phyloP scores from a whole-genome alignment of 2,329 filamentous ascomycete species.

The Ceratocystis lukuohia region DNA sequence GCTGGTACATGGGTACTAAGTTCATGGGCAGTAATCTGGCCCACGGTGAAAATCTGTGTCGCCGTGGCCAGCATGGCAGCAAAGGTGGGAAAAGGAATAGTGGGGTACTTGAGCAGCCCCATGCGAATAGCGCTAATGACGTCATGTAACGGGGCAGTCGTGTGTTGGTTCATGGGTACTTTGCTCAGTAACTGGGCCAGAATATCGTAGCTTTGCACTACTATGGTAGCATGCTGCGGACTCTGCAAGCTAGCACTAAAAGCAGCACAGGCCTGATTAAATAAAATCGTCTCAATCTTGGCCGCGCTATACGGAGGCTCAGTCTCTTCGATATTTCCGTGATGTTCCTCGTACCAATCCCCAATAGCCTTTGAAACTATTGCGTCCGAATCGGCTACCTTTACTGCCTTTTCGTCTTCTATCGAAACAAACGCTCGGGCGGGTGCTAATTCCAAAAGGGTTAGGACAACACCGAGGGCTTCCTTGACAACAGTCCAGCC shows the following conservation, averaged over 20 bases:
- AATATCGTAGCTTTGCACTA: slow-evolving; percentile 46
- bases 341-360: slow-evolving; percentile 55
- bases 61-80: slow-evolving; percentile 40
- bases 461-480: slow-evolving; percentile 37
- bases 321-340: slow-evolving; percentile 52
- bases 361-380: slow-evolving; percentile 48
- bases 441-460: slow-evolving; percentile 50
- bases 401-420: slow-evolving; percentile 20
- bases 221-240: slow-evolving; percentile 32
- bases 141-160: slow-evolving; percentile 6
- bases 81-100: slow-evolving; percentile 44
- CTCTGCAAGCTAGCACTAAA: slow-evolving; percentile 35
- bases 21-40: slow-evolving; percentile 25
- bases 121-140: slow-evolving; percentile 27
- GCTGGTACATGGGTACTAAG: slow-evolving; percentile 51
- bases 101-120: slow-evolving; percentile 32
- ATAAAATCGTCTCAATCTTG: slow-evolving; percentile 44
- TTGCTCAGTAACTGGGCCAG: slow-evolving; percentile 46
- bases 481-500: slow-evolving; percentile 35
- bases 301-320: slow-evolving; percentile 44
- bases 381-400: slow-evolving; percentile 11
- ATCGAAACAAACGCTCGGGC: slow-evolving; percentile 43
- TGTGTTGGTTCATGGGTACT: slow-evolving; percentile 22
- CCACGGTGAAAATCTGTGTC: slow-evolving; percentile 14
- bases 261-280: slow-evolving; percentile 40